A percentile compares a stretch with the other conserved stretches of the same genome.
Conservation (phyloP, 768 basidiomycete species). For the Mycena haematopus region DNA sequence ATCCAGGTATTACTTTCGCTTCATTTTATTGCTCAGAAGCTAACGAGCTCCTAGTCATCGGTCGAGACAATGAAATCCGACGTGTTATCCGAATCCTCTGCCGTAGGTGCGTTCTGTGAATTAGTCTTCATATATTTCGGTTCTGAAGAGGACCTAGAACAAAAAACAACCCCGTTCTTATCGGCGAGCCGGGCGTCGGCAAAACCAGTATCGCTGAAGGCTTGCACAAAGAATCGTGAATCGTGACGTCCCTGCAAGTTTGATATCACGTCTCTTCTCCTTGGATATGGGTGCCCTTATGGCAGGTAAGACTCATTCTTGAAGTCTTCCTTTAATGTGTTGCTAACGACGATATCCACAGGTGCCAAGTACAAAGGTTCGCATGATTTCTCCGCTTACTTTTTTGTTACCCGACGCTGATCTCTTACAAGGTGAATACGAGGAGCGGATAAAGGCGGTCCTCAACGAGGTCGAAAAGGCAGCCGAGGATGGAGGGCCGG, state of each 20-base stretch:
- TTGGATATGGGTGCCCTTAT: conserved; percentile 96
- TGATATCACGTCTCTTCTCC: conserved; percentile 79
- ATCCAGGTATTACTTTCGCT: conserved; percentile 53
- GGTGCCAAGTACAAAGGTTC: conserved; percentile 84
- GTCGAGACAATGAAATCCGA: conserved; percentile 91
- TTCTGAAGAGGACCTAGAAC: conserved; percentile 57
- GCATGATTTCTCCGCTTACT: conserved; percentile 1
- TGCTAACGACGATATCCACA: conserved; percentile 8
- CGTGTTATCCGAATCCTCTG: conserved; percentile 85
- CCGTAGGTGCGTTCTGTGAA: conserved; percentile 53
- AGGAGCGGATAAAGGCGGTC: conserved; percentile 93
- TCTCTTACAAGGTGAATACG: conserved; percentile 67
- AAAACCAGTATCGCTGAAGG: conserved; percentile 97
- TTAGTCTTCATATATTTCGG: conserved; percentile 8
- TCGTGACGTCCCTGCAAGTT: conserved; percentile 82
- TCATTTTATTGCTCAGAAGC: not conserved
- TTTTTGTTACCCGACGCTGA: not conserved
- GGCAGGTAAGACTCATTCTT: conserved; percentile 53
- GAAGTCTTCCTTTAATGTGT: not conserved
- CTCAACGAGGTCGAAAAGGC: conserved; percentile 94
- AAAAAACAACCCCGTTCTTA: conserved; percentile 97
- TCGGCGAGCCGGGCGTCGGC: conserved; percentile 94
- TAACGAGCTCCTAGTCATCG: conserved; percentile 63
- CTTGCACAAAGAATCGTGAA: conserved; percentile 94
- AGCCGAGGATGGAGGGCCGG: conserved; percentile 71